phyloP scores from a whole-genome alignment of 768 basidiomycete species.

The Boletus pseudo-olivaceus region DNA sequence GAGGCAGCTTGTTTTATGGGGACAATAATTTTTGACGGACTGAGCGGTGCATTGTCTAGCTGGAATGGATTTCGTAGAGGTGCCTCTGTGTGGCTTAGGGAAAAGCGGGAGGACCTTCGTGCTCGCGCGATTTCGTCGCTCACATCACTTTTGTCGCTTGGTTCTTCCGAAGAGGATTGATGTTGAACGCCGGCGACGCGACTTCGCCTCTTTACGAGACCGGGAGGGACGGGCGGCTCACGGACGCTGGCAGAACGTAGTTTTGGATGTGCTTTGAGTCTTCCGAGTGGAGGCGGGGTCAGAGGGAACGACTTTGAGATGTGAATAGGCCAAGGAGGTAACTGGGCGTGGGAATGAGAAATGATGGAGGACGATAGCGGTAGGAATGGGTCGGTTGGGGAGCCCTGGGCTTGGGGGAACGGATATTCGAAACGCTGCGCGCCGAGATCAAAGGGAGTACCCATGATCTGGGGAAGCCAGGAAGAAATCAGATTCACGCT shows the following conservation, averaged over 20 bases:
- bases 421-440: slow-evolving; percentile 33
- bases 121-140: slow-evolving; percentile 16
- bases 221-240: slow-evolving; percentile 32
- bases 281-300: slow-evolving; percentile 26
- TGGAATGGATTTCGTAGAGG: background rate
- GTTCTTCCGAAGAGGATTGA: slow-evolving; percentile 29
- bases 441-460: slow-evolving; percentile 34
- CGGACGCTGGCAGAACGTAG: slow-evolving; percentile 25
- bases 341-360: slow-evolving; percentile 23
- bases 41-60: background rate
- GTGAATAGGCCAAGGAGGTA: slow-evolving; percentile 27
- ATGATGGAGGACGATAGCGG: slow-evolving; percentile 22
- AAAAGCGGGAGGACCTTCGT: slow-evolving; percentile 7
- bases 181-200: slow-evolving; percentile 20
- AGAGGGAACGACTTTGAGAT: slow-evolving; percentile 31
- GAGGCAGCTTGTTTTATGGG: slow-evolving; percentile 9
- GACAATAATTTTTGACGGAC: background rate
- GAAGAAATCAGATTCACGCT: background rate
- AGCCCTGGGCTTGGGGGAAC: slow-evolving; percentile 29
- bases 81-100: background rate
- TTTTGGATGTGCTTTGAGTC: slow-evolving; percentile 29
- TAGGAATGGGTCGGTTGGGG: slow-evolving; percentile 26
- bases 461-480: slow-evolving; percentile 25
- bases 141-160: slow-evolving; percentile 27
- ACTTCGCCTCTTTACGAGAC: slow-evolving; percentile 28